These are phyloP conservation scores for Clavaria fumosa DNA, from an alignment of 768 basidiomycete genomes.

Conservation along the genomic window DNA sequence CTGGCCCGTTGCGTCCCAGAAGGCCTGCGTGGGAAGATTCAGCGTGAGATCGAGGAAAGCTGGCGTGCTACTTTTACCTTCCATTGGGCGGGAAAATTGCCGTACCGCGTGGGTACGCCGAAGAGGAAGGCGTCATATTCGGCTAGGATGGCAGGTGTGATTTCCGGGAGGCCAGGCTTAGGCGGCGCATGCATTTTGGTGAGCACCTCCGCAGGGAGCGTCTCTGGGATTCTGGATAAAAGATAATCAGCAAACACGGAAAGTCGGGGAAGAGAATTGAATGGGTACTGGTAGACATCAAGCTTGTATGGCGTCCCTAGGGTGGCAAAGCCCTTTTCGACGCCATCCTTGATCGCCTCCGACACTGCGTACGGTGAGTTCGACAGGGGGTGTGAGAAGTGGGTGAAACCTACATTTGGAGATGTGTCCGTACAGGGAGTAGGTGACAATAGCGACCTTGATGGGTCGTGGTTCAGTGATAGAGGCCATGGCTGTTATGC, in stretches of 20 bases:
- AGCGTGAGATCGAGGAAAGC: background rate
- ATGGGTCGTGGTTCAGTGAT: too few relatives aligned
- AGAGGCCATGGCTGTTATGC: too few relatives aligned
- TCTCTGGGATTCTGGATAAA: slow-evolving; percentile 52
- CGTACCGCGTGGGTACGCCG: slow-evolving; percentile 71
- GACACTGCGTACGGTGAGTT: slow-evolving; percentile 34
- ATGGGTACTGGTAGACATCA: too few relatives aligned
- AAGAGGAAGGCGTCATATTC: slow-evolving; percentile 60
- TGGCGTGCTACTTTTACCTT: slow-evolving; percentile 29
- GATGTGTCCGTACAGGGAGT: slow-evolving; percentile 63
- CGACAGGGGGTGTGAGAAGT: slow-evolving; percentile 1
- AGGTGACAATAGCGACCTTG: slow-evolving; percentile 55
- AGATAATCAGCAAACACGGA: background rate
- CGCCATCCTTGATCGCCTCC: slow-evolving; percentile 32
- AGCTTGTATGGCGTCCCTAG: too few relatives aligned
- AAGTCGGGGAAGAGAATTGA: background rate
- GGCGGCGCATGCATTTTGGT: slow-evolving; percentile 53
- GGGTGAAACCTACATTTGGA: slow-evolving; percentile 33
- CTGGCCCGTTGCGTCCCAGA: slow-evolving; percentile 64
- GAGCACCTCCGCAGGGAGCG: slow-evolving; percentile 54
- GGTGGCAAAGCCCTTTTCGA: slow-evolving; percentile 28
- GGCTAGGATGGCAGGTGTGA: slow-evolving; percentile 36
- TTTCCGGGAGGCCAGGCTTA: slow-evolving; percentile 57
- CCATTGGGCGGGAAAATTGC: slow-evolving; percentile 68
- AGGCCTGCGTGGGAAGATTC: slow-evolving; percentile 24